phyloP scores from a whole-genome alignment of 352 stramenopile genomes.

The Globisporangium mamillatum region DNA sequence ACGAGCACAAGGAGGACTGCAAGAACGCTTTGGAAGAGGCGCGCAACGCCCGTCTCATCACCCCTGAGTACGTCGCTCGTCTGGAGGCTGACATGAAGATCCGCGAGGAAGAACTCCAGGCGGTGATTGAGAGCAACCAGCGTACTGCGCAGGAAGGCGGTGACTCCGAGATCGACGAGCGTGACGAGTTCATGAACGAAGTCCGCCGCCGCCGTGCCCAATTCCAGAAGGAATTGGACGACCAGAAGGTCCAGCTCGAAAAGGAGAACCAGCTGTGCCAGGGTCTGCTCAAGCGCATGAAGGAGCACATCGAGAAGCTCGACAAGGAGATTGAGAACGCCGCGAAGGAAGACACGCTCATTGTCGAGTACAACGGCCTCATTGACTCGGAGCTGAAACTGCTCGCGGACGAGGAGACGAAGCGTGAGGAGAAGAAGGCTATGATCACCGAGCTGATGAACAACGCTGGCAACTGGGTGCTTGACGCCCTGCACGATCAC shows the following conservation, averaged over 20 bases:
- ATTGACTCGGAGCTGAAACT: constrained; percentile 77
- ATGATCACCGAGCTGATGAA: constrained; percentile 85
- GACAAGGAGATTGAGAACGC: constrained; percentile 78
- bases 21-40: constrained; percentile 73
- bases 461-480: constrained; percentile 83
- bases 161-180: constrained; percentile 70
- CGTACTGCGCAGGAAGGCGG: constrained; percentile 73
- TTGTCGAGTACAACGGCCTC: constrained; percentile 67
- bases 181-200: constrained; percentile 89
- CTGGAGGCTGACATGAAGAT: constrained; percentile 87
- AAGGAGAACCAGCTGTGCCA: constrained; percentile 75
- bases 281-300: constrained; percentile 77
- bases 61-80: constrained; percentile 81
- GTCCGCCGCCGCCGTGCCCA: constrained; percentile 67
- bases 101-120: constrained; percentile 63
- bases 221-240: constrained; percentile 85
- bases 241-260: constrained; percentile 73
- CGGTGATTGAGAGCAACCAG: constrained; percentile 85
- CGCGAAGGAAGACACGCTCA: constrained; percentile 64
- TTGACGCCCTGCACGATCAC: constrained; percentile 81
- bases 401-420: constrained; percentile 74
- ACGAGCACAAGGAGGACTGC: constrained; percentile 83
- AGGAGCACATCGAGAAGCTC: constrained; percentile 79
- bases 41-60: constrained; percentile 67
- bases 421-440: constrained; percentile 88